Percentiles rank a stretch among this genome's conserved stretches.
Conservation (phyloP, 495 filamentous ascomycete species). For the Aspergillus campestris region DNA sequence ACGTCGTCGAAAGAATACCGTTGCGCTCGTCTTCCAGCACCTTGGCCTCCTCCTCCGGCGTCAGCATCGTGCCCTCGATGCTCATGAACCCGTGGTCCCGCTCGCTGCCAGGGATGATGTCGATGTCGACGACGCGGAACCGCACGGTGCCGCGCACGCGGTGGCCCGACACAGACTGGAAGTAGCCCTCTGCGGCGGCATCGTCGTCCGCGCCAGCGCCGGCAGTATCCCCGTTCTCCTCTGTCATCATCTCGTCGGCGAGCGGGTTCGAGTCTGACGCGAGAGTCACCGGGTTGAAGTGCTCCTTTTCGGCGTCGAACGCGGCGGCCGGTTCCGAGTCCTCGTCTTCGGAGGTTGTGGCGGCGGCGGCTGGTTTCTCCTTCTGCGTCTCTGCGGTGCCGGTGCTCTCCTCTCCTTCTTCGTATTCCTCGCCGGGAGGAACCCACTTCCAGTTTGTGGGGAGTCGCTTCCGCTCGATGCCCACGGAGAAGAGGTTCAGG, state of each 20-base stretch:
- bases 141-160: slow-evolving; percentile 50
- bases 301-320: slow-evolving; percentile 37
- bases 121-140: slow-evolving; percentile 58
- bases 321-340: slow-evolving; percentile 8
- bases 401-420: slow-evolving; percentile 18
- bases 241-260: slow-evolving; percentile 1
- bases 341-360: slow-evolving; percentile 27
- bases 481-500: slow-evolving; percentile 69
- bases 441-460: slow-evolving; percentile 62
- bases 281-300: slow-evolving; percentile 30
- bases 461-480: slow-evolving; percentile 56
- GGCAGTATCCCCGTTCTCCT: slow-evolving; percentile 10
- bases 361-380: slow-evolving; percentile 2
- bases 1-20: slow-evolving; percentile 13
- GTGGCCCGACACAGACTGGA: slow-evolving; percentile 53
- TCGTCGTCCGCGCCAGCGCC: slow-evolving; percentile 27
- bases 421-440: slow-evolving; percentile 30
- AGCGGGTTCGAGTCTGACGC: slow-evolving; percentile 27
- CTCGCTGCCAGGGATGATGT: slow-evolving; percentile 48
- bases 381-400: slow-evolving; percentile 2
- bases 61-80: slow-evolving; percentile 62
- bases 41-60: slow-evolving; percentile 34
- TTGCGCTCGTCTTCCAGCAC: slow-evolving; percentile 31
- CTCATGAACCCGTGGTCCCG: slow-evolving; percentile 54
- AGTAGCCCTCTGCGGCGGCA: slow-evolving; percentile 43